Evolutionary conservation across 768 basidiomycete genomes (phyloP), one percentile per base, ranked within the genome.

Genomic region (Lyophyllum shimeji): DNA sequence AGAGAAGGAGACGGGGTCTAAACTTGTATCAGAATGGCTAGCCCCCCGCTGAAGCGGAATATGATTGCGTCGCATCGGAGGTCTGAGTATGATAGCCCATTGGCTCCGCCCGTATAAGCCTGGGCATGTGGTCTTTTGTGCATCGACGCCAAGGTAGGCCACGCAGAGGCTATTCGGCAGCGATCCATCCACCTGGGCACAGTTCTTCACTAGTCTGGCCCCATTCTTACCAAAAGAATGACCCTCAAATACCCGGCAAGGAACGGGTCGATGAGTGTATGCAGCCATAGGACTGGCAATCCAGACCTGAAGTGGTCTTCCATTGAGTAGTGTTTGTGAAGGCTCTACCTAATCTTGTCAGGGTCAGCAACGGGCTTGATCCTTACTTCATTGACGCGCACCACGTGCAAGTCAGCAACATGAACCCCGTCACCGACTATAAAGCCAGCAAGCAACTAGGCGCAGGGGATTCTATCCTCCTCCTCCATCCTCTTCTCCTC

Each of bases 1-100:
- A 24, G 69, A 75, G 50, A 72, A 74, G 48, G 73, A 73, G 20
- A 73, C 76, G 21, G 69, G 75, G 45, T 72, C 73, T 21, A 71
- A 75, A 52, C 74, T 73, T 54, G 70, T 81, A 17, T 78, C 79
- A 12, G 39, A 43, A 18, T 64, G 63, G 63, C 52, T 64, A 34
- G 55, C 50, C 12, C 31, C 57, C 21, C 45, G 46, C n/a, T 52
- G 34, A 49, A n/a, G 31, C 20, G 25, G 7, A 15, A n/a, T 39
- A 29, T 29, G 29, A 29, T 29, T n/a, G n/a, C n/a, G n/a, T n/a
- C n/a, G n/a, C n/a, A 5, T 29, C 9, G 29, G 29, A 9, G 29
- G 5, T 29, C 29, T 29, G 29, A 29, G 29, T 29, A 29, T 29
- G 5, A 29, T 4, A 9, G 9, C 9, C 29, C 29, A 9, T 29